Base-by-base conservation (phyloP, 495 filamentous ascomycete species). In the Aspergillus haitiensis region DNA sequence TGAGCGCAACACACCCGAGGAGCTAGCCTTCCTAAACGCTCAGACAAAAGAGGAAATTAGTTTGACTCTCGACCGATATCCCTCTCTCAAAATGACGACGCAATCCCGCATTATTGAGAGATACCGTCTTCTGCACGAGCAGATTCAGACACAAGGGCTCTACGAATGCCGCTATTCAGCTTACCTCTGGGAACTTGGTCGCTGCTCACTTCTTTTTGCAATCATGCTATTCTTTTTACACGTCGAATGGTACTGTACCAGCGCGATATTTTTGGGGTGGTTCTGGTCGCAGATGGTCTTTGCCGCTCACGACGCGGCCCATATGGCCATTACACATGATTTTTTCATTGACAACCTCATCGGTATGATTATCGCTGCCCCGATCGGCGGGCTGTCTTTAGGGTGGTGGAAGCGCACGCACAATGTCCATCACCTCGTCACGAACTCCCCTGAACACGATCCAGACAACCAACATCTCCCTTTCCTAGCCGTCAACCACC, bases 381-480 rank as follows among this genome's bases (percentile, higher is more conserved):
- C 89, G 64, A 76, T 93, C 3, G 94, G 94, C 18, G 94, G 94
- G 5, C 75, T 98, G n/a, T 93, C 89, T 47, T 60, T 94, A 12
- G 90, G 93, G 9, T 98, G 94, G 94, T 98, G 94, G 94, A 98
- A 98, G 72, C 82, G 84, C 55, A 97, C 86, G 71, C 94, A 98
- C 76, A 98, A 98, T 72, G 94, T 98, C 31, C 94, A 98, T 70
- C 94, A 98, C 65, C 91, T 98, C 64, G 89, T 98, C 36, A 98
- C 94, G 15, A 98, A 98, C 74, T 88, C 88, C 48, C 91, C 94
- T 21, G 94, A 97, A 70, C 94, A 98, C 71, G 94, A 98, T 69
- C 94, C 94, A 1, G 94, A 98, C 71, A 98, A 97, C 60, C 86
- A 98, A 72, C 92, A 97, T 64, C 86, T 98, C 78, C 94, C 94